Evolutionary conservation across 768 basidiomycete genomes (phyloP).

Genomic region (Russula griseocarnosa): DNA sequence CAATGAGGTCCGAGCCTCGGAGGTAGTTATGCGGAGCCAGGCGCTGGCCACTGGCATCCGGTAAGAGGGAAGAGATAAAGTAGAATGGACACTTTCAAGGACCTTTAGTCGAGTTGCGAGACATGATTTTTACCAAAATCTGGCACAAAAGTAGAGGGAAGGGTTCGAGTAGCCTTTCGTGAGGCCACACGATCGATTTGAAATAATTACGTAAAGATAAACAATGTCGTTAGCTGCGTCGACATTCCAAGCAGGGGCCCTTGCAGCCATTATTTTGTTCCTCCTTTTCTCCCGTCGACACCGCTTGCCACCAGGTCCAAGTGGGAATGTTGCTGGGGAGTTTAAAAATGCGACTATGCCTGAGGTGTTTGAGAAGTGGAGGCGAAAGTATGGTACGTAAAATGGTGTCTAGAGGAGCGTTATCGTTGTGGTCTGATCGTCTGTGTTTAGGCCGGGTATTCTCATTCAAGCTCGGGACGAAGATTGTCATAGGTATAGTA

Average conservation of each 20-base stretch:
- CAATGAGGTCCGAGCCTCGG: too few relatives aligned
- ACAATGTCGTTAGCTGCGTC: not conserved
- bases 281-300: not conserved
- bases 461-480: conserved; percentile 18
- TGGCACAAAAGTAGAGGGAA: too few relatives aligned
- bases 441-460: conserved; percentile 18
- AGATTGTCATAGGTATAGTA: conserved; percentile 7
- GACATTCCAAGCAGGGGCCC: not conserved
- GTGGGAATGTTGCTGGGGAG: conserved; percentile 7
- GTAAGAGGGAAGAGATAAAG: too few relatives aligned
- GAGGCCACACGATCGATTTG: too few relatives aligned
- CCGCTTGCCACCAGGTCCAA: conserved; percentile 16
- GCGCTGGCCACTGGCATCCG: too few relatives aligned
- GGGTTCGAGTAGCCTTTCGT: too few relatives aligned
- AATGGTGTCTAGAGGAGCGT: not conserved
- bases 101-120: too few relatives aligned
- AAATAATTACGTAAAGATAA: too few relatives aligned
- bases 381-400: conserved; percentile 9
- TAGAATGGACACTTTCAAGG: too few relatives aligned
- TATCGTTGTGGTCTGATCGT: not conserved
- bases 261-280: not conserved
- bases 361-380: conserved; percentile 7
- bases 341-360: conserved; percentile 1
- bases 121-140: too few relatives aligned
- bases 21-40: too few relatives aligned